Percentiles rank a stretch among this genome's conserved stretches.
These are phyloP conservation scores for Leucocoprinus leucothites DNA, from an alignment of 768 basidiomycete species.

Conservation along the genomic window DNA sequence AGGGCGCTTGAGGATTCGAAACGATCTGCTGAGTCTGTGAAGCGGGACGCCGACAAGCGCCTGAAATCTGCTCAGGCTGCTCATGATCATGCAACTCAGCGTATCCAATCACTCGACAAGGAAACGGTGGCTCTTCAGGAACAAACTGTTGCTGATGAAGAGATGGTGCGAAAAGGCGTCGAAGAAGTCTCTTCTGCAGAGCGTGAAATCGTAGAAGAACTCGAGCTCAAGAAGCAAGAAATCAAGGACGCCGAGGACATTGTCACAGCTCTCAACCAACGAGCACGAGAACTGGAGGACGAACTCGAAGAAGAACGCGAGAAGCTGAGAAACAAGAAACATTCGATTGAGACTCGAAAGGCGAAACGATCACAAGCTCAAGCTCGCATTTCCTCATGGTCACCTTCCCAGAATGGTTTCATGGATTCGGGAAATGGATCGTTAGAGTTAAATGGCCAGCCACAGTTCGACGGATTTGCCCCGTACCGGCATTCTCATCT, in stretches of 20 bases:
- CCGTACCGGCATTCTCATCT: not conserved
- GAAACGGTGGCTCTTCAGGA: conserved; percentile 57
- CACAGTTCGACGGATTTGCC: not conserved
- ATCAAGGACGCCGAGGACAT: conserved; percentile 66
- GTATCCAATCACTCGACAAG: conserved; percentile 56
- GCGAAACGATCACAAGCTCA: not conserved
- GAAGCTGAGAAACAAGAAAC: conserved; percentile 38
- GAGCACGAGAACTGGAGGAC: conserved; percentile 74
- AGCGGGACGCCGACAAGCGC: conserved; percentile 86
- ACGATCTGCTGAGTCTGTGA: conserved; percentile 74
- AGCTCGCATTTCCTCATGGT: not conserved
- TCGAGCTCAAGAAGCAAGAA: conserved; percentile 59
- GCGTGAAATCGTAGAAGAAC: conserved; percentile 46
- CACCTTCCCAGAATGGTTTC: not conserved
- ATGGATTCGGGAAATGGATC: not conserved
- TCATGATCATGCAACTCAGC: conserved; percentile 58
- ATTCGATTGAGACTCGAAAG: conserved; percentile 1
- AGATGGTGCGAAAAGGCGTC: conserved; percentile 43
- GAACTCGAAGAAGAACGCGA: conserved; percentile 62
- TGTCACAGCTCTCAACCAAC: conserved; percentile 55
- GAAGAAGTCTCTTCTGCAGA: conserved; percentile 47
- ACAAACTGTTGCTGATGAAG: conserved; percentile 53
- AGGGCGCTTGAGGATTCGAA: conserved; percentile 86
- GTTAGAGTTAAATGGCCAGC: not conserved
- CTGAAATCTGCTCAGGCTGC: conserved; percentile 65